A percentile compares a stretch with the other conserved stretches of the same genome.
phyloP scores from a whole-genome alignment of 2,329 filamentous ascomycete species.

The Myrmaecium sp. region DNA sequence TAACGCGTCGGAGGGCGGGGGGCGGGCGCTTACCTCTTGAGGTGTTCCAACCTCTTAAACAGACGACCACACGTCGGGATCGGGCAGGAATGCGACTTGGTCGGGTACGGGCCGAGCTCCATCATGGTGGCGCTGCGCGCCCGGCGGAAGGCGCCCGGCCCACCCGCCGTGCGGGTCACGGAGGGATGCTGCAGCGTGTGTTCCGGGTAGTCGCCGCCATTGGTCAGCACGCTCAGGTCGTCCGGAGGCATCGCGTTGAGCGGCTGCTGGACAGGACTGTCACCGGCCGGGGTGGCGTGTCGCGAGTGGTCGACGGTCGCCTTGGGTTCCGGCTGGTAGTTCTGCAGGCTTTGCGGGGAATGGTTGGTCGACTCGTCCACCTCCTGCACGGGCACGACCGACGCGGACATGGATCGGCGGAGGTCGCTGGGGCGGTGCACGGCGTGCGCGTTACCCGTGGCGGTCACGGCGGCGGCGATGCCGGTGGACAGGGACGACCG shows the following conservation, averaged over 20 bases:
- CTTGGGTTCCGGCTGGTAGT: slow-evolving; percentile 43
- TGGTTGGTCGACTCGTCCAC: slow-evolving; percentile 57
- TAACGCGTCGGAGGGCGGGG: slow-evolving; percentile 20
- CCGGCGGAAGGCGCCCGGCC: slow-evolving; percentile 62
- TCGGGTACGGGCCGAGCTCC: slow-evolving; percentile 90
- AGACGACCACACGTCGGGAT: slow-evolving; percentile 93
- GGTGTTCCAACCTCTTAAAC: slow-evolving; percentile 97
- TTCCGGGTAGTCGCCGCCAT: slow-evolving; percentile 40
- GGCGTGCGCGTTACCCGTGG: slow-evolving; percentile 32
- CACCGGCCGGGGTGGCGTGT: slow-evolving; percentile 80
- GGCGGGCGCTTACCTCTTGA: slow-evolving; percentile 70
- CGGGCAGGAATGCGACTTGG: slow-evolving; percentile 98
- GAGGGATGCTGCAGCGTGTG: slow-evolving; percentile 39
- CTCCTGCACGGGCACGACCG: slow-evolving; percentile 67
- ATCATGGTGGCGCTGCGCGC: slow-evolving; percentile 90
- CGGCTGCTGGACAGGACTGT: slow-evolving; percentile 58
- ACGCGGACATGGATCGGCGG: slow-evolving; percentile 75
- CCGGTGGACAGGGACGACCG: slow-evolving; percentile 82
- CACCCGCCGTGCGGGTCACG: slow-evolving; percentile 40
- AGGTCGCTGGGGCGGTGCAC: slow-evolving; percentile 76
- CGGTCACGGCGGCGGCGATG: slow-evolving; percentile 49
- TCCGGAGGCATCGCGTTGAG: slow-evolving; percentile 52
- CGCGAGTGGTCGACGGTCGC: slow-evolving; percentile 66
- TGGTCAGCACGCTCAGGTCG: slow-evolving; percentile 45
- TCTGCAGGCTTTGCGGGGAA: slow-evolving; percentile 61